Base-by-base conservation (phyloP, 1,139 yeast species). In the Candida gigantensis region DNA sequence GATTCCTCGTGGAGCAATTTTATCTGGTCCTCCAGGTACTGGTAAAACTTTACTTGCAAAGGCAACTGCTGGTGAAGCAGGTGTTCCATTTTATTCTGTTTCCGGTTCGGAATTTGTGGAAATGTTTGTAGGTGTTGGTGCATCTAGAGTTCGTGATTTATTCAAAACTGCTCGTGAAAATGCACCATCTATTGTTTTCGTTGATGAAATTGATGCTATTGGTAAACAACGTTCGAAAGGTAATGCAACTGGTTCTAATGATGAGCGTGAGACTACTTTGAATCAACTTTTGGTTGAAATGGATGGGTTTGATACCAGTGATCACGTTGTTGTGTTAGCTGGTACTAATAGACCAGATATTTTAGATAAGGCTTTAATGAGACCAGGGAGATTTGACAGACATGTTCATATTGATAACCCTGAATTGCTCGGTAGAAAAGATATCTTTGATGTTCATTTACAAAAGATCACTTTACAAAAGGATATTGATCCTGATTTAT, bases 11-110 rank as follows among this genome's bases (percentile, higher is more conserved):
- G 98, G 98, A 52, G 98, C 98, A 9, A 88, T 92, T 47, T 69
- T 94, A 42, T 86, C 96, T 10, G 98, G 98, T 42, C 96, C 97
- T n/a, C 98, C 98, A 34, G 98, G 98, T 72, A 92, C 98, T 6
- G 98, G 98, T 81, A 92, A 92, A 62, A 92, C 98, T 1, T 69
- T 92, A 46, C 69, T 92, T 41, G 98, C 98, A n/a, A 90, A 87
- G 60, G 98, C 98, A 4, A 92, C 97, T 29, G 98, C 98, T 1
- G 98, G 98, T 46, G 98, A 92, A 62, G 97, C 97, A 0, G 95
- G 92, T 34, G 98, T 92, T 30, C 97, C 98, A 26, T 92, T 92
- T 56, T 79, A 80, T 49, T 84, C 96, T 11, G 97, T 92, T 9
- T 86, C 96, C 5, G 98, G 97, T 49, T 89, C 97, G n/a, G 97